Conservation (phyloP, 257 asterid species). For the Linaria vulgaris region DNA sequence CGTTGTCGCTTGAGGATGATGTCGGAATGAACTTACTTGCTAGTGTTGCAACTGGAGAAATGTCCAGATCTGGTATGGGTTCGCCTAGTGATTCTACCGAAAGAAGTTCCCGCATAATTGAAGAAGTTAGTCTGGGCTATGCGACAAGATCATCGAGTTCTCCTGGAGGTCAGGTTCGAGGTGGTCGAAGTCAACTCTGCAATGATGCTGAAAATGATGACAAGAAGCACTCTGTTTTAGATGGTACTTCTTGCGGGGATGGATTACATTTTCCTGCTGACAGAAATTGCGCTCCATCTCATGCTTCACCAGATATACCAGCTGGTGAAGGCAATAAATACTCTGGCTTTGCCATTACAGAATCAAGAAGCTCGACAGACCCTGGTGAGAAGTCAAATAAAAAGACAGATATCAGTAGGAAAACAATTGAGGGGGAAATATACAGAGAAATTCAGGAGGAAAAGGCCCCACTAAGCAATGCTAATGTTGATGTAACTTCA, state of each 20-base stretch:
- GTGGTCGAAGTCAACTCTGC: slow-evolving; percentile 24
- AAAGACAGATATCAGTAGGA: slow-evolving; percentile 25
- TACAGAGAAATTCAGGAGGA: slow-evolving; percentile 23
- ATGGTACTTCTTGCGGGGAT: slow-evolving; percentile 29
- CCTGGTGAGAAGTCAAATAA: slow-evolving; percentile 26
- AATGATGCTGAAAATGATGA: slow-evolving; percentile 33
- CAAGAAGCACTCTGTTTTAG: slow-evolving; percentile 34
- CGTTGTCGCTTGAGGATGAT: slow-evolving; percentile 49
- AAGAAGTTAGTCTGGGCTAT: slow-evolving; percentile 36
- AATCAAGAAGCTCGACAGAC: slow-evolving; percentile 26
- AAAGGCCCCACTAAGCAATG: slow-evolving; percentile 18
- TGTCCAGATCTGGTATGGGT: slow-evolving; percentile 43
- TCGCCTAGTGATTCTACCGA: slow-evolving; percentile 38
- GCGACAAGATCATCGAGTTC: slow-evolving; percentile 36
- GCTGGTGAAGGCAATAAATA: slow-evolving; percentile 23
- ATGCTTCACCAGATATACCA: slow-evolving; percentile 21
- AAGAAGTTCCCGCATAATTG: slow-evolving; percentile 33
- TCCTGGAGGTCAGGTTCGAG: slow-evolving; percentile 30
- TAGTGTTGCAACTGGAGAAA: slow-evolving; percentile 63
- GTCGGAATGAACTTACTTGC: slow-evolving; percentile 66
- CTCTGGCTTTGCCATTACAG: slow-evolving; percentile 21
- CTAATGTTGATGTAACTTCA: slow-evolving; percentile 20
- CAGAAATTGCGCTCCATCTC: slow-evolving; percentile 21
- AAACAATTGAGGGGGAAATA: slow-evolving; percentile 31
- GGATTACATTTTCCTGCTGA: slow-evolving; percentile 24